phyloP scores from a whole-genome alignment of 495 filamentous ascomycete genomes.

The Daldinia vernicosa region DNA sequence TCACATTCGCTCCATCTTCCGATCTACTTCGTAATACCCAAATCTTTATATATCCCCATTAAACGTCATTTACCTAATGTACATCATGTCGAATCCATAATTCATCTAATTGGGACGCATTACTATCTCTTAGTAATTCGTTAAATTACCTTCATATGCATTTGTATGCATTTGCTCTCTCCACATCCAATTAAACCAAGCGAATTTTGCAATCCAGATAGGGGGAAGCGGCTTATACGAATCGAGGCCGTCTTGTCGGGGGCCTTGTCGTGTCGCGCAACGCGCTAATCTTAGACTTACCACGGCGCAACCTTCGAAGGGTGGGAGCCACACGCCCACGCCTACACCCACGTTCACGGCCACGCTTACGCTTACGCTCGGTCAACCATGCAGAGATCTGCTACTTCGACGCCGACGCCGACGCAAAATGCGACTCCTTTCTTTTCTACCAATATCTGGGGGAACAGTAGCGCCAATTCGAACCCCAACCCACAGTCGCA shows the following conservation, averaged over 20 bases:
- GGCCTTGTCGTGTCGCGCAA: constrained; percentile 18
- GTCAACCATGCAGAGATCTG: constrained; percentile 54
- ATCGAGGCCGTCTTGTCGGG: constrained; percentile 25
- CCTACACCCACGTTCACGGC: not conserved
- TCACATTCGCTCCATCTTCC: constrained; percentile 12
- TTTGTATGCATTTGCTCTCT: constrained; percentile 22
- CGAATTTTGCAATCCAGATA: constrained; percentile 30
- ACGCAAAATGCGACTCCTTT: constrained; percentile 54
- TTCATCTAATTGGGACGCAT: constrained; percentile 21
- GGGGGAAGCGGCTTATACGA: constrained; percentile 33
- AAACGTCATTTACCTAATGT: constrained; percentile 21
- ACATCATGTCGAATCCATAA: constrained; percentile 37
- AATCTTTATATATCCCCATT: constrained; percentile 4
- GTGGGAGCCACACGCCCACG: constrained; percentile 24
- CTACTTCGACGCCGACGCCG: constrained; percentile 50
- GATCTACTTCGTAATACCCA: constrained; percentile 20
- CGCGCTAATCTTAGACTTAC: constrained; percentile 40
- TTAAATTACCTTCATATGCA: constrained; percentile 25
- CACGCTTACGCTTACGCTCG: constrained; percentile 1
- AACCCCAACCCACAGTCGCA: constrained; percentile 30
- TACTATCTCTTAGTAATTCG: constrained; percentile 29
- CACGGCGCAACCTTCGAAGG: constrained; percentile 35
- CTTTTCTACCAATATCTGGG: constrained; percentile 54
- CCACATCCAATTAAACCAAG: constrained; percentile 43
- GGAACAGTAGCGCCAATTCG: constrained; percentile 34